Evolutionary conservation across 2,329 filamentous ascomycete genomes (phyloP).

Genomic region (Diaporthe vaccinii): DNA sequence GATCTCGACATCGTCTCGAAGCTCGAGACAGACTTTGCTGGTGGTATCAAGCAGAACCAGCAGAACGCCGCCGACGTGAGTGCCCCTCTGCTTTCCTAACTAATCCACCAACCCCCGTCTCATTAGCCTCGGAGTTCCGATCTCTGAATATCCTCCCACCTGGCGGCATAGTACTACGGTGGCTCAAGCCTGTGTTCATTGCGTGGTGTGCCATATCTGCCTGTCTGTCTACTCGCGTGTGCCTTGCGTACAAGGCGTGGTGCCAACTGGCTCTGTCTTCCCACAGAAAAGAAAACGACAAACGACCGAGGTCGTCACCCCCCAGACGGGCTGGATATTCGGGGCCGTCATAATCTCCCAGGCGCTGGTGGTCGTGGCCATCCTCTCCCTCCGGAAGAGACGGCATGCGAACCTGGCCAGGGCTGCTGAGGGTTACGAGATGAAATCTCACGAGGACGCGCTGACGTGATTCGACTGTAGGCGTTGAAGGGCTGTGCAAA

Average conservation of each 20-base stretch:
- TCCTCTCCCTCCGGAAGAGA: conserved; percentile 4
- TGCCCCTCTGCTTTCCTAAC: conserved; percentile 17
- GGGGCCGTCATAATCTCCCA: conserved; percentile 32
- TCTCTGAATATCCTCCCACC: conserved; percentile 20
- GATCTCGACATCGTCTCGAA: conserved; percentile 12
- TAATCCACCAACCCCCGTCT: neutral
- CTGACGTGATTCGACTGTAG: conserved; percentile 1
- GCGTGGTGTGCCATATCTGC: neutral
- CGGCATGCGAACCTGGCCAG: conserved; percentile 13
- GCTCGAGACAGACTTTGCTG: conserved; percentile 30
- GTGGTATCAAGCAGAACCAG: conserved; percentile 32
- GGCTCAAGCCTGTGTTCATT: too few relatives aligned
- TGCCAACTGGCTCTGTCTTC: conserved; percentile 33
- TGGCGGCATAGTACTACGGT: neutral
- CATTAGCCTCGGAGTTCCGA: conserved; percentile 2
- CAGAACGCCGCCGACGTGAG: conserved; percentile 28
- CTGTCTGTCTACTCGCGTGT: conserved; percentile 9
- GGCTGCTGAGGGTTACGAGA: conserved; percentile 10
- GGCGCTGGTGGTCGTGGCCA: conserved; percentile 3
- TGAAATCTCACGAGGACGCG: conserved; percentile 18
- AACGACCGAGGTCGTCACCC: conserved; percentile 7
- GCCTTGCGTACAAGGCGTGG: conserved; percentile 4
- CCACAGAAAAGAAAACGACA: conserved; percentile 36
- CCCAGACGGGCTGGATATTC: conserved; percentile 35
- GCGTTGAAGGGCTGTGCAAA: neutral